Conservation (phyloP, 2,329 filamentous ascomycete species). For the Pyrenophora seminiperda region DNA sequence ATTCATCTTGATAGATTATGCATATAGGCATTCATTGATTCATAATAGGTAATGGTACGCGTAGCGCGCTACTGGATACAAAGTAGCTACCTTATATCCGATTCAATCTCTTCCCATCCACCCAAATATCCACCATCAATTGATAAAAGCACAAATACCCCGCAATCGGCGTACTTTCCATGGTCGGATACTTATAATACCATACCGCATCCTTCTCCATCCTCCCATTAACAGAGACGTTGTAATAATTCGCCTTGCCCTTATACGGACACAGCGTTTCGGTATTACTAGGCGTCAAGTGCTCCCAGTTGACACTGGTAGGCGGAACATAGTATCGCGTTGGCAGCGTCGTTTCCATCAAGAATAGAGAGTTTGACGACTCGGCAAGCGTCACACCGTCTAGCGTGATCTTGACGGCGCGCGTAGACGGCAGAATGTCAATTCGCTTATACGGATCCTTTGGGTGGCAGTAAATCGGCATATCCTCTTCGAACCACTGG, state of each 20-base stretch:
- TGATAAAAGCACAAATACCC: slow-evolving; percentile 69
- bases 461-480: slow-evolving; percentile 64
- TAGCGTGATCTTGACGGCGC: slow-evolving; percentile 58
- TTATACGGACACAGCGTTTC: slow-evolving; percentile 70
- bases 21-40: no score
- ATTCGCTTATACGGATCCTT: slow-evolving; percentile 71
- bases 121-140: slow-evolving; percentile 67
- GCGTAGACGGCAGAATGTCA: slow-evolving; percentile 63
- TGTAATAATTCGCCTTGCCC: slow-evolving; percentile 67
- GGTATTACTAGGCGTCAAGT: slow-evolving; percentile 58
- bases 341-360: slow-evolving; percentile 66
- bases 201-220: slow-evolving; percentile 61
- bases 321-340: slow-evolving; percentile 65
- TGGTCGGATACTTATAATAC: slow-evolving; percentile 65
- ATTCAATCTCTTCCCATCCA: slow-evolving; percentile 60
- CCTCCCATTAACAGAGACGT: slow-evolving; percentile 56
- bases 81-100: slow-evolving; percentile 15
- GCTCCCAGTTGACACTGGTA: slow-evolving; percentile 54
- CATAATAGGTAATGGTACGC: no score
- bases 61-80: no score
- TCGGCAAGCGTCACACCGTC: slow-evolving; percentile 55
- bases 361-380: slow-evolving; percentile 54
- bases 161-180: slow-evolving; percentile 61
- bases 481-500: slow-evolving; percentile 64
- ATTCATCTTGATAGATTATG: no score